Conservation (phyloP, 1,139 yeast genomes). For the Kodamaea anthophila region DNA sequence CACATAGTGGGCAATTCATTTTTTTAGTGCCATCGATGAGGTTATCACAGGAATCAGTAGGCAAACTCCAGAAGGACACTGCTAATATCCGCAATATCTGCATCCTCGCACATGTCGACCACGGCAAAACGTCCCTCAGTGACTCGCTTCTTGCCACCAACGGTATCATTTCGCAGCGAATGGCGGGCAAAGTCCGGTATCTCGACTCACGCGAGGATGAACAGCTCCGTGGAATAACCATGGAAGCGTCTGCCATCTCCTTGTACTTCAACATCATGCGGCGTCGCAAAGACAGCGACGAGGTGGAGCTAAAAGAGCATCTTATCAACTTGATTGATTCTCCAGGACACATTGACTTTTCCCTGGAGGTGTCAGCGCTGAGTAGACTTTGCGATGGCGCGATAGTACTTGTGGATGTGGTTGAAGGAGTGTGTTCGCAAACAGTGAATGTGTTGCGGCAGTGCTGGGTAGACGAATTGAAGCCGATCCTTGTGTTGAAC, state of each 20-base stretch:
- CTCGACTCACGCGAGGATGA: slow-evolving; percentile 95
- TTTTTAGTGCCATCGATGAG: slow-evolving; percentile 26
- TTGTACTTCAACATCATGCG: slow-evolving; percentile 67
- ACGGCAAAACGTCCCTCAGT: slow-evolving; percentile 92
- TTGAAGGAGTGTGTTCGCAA: slow-evolving; percentile 97
- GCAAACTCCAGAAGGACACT: slow-evolving; percentile 64
- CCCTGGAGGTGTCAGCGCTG: slow-evolving; percentile 93
- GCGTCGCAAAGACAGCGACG: slow-evolving; percentile 26
- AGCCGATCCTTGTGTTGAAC: slow-evolving; percentile 86
- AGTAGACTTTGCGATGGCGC: slow-evolving; percentile 97
- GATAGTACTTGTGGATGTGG: slow-evolving; percentile 88
- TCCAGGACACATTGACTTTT: slow-evolving; percentile 97
- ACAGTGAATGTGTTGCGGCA: slow-evolving; percentile 92
- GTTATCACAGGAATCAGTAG: slow-evolving; percentile 56
- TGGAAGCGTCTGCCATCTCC: slow-evolving; percentile 94
- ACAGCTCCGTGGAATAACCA: slow-evolving; percentile 91
- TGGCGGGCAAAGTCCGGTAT: slow-evolving; percentile 93
- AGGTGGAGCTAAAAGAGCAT: slow-evolving; percentile 57
- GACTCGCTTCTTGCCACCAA: slow-evolving; percentile 91
- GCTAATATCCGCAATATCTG: slow-evolving; percentile 79
- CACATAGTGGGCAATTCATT: slow-evolving; percentile 28
- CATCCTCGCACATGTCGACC: slow-evolving; percentile 96
- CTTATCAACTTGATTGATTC: slow-evolving; percentile 91
- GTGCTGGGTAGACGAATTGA: slow-evolving; percentile 89
- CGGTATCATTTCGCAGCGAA: slow-evolving; percentile 88